These are phyloP conservation scores for Prunus mume DNA, from an alignment of 306 rosid genomes.

Conservation along the genomic window DNA sequence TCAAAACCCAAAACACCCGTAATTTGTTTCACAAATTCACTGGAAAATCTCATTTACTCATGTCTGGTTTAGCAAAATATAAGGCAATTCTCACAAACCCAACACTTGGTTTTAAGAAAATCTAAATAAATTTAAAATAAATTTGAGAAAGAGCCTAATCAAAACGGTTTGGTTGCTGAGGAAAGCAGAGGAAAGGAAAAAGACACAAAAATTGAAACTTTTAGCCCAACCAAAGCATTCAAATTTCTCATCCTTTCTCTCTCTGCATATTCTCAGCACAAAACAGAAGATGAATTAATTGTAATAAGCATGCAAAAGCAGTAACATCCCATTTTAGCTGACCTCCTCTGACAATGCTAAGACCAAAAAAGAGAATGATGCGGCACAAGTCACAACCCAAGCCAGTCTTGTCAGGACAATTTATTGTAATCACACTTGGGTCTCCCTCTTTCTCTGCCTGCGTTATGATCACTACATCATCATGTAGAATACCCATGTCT, in stretches of 20 bases:
- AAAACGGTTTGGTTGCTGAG: not conserved
- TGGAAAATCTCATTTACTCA: conserved; percentile 8
- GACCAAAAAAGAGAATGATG: conserved; percentile 85
- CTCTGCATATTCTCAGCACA: not conserved
- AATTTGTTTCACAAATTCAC: conserved; percentile 4
- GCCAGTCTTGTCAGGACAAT: conserved; percentile 97
- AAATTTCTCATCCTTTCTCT: not conserved
- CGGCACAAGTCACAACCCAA: conserved; percentile 94
- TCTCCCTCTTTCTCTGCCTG: conserved; percentile 65
- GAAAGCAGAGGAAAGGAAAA: not conserved
- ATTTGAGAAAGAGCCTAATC: not conserved
- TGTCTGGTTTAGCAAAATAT: not conserved
- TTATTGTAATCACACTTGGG: conserved; percentile 70
- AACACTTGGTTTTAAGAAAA: not conserved
- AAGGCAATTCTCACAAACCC: not conserved
- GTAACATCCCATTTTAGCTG: not conserved
- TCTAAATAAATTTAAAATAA: not conserved
- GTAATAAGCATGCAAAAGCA: not conserved
- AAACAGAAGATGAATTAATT: conserved; percentile 1
- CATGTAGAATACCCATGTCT: conserved; percentile 71
- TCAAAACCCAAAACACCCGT: conserved; percentile 19
- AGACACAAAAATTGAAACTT: not conserved
- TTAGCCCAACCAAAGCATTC: not conserved
- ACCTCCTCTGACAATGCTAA: conserved; percentile 96
- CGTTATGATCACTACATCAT: conserved; percentile 72